Percentiles rank a stretch among this genome's conserved stretches.
These are phyloP conservation scores for Uronychia setigera DNA, from an alignment of 73 alveolate species.

Conservation along the genomic window DNA sequence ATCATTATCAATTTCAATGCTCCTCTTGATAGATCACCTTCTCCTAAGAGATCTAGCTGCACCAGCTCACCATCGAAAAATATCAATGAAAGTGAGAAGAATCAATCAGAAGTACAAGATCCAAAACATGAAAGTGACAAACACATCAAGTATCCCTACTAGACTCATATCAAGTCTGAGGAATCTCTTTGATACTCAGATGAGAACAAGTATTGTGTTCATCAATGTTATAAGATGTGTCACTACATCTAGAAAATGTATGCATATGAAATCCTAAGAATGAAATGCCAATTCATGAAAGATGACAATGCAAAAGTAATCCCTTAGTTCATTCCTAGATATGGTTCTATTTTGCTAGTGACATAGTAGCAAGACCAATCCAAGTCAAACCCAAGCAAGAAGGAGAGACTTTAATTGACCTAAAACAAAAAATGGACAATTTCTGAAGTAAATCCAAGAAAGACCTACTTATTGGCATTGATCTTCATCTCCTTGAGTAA, in stretches of 20 bases:
- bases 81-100: neutral
- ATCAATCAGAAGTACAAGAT: slow-evolving; percentile 2
- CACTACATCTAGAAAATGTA: slow-evolving; percentile 48
- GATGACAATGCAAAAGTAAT: slow-evolving; percentile 48
- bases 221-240: slow-evolving; percentile 57
- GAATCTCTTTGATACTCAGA: slow-evolving; percentile 20
- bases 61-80: neutral
- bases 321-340: neutral
- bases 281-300: slow-evolving; percentile 53
- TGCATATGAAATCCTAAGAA: slow-evolving; percentile 46
- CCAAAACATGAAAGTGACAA: slow-evolving; percentile 43
- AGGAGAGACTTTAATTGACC: neutral
- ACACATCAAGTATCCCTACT: slow-evolving; percentile 27
- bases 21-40: slow-evolving; percentile 35
- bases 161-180: slow-evolving; percentile 22
- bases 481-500: neutral
- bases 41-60: no score
- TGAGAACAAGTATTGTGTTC: slow-evolving; percentile 38
- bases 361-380: neutral
- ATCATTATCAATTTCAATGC: slow-evolving; percentile 5
- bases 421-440: neutral
- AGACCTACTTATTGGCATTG: neutral
- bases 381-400: neutral
- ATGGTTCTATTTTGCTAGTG: neutral
- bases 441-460: no score